phyloP scores from a whole-genome alignment of 2,329 filamentous ascomycete species.

The Grosmannia huntii region DNA sequence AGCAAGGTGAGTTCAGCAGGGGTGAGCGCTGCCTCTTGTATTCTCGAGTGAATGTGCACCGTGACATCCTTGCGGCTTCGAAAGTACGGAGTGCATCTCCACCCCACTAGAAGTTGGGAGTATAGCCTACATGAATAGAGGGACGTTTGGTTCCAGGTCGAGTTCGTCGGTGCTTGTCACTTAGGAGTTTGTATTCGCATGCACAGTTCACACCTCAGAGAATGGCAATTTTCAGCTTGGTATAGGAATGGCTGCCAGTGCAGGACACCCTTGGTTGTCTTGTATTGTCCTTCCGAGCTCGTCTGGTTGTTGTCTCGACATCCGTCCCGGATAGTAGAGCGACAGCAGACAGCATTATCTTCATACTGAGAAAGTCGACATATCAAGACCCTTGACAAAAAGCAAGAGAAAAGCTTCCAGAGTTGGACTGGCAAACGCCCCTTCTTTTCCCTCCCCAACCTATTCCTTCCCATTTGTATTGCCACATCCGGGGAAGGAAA shows the following conservation, averaged over 20 bases:
- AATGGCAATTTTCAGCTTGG: background rate
- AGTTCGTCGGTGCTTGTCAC: too few species aligned
- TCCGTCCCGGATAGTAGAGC: background rate
- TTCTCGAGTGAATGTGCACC: too few species aligned
- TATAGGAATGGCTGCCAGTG: background rate
- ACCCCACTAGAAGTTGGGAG: too few species aligned
- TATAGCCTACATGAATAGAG: too few species aligned
- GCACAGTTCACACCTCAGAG: background rate
- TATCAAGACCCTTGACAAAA: background rate
- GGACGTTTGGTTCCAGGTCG: too few species aligned
- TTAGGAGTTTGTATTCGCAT: too few species aligned
- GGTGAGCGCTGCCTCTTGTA: too few species aligned
- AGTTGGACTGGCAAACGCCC: conserved; percentile 6
- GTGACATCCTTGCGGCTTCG: too few species aligned
- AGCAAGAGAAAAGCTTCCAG: conserved; percentile 1
- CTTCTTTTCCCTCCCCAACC: background rate
- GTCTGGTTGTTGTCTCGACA: too few species aligned
- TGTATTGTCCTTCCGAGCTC: background rate
- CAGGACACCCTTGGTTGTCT: background rate
- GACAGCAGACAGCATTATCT: background rate
- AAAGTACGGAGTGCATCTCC: too few species aligned
- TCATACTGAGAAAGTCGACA: background rate
- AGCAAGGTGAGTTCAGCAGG: too few species aligned
- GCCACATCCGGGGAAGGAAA: background rate
- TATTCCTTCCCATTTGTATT: background rate